Base-by-base conservation (phyloP, 2,329 filamentous ascomycete species). In the Exophiala bonariae region DNA sequence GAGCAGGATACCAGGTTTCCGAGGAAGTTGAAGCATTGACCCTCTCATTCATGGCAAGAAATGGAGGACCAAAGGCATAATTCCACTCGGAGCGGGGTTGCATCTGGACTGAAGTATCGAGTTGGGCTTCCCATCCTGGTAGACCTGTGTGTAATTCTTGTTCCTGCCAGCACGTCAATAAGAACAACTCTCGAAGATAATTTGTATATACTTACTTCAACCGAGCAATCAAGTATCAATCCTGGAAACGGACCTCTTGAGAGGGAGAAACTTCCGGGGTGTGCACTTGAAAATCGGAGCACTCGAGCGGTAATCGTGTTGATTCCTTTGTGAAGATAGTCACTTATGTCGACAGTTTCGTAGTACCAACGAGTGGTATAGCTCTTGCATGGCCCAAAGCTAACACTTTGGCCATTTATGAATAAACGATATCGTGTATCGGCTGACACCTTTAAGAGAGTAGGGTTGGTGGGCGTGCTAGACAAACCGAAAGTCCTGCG, bases 191-290 rank as follows among this genome's bases (percentile, higher is more conserved):
- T 7, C n/a, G 6, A n/a, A n/a, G n/a, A n/a, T 34, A 5, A 34
- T n/a, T n/a, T 6, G n/a, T 5, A 7, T n/a, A 34, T 18, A 7
- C 32, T 34, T 34, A 34, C 32, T 14, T 58, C 42, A 6, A 64
- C 37, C 3, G 47, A 26, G 5, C 64, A 64, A 26, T 60, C 41
- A 0, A 61, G 47, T 1, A 63, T 65, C 41, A 66, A 55, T 0
- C 63, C 64, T 0, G 64, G 63, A 5, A 58, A 22, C 1, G 58
- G 20, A 1, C 61, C 64, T 18, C 64, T 35, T 14, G 59, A 58
- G 51, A 66, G 63, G 2, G 62, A 59, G 54, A 65, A 61, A 5
- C 58, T 63, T 5, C 61, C 59, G n/a, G 61, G 39, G 13, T 53
- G 53, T 1, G 53, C 38, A 3, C 48, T 55, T 35, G 65, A 66